Conservation (phyloP, 1,284 basidiomycete genomes). For the Nidula niveotomentosa region DNA sequence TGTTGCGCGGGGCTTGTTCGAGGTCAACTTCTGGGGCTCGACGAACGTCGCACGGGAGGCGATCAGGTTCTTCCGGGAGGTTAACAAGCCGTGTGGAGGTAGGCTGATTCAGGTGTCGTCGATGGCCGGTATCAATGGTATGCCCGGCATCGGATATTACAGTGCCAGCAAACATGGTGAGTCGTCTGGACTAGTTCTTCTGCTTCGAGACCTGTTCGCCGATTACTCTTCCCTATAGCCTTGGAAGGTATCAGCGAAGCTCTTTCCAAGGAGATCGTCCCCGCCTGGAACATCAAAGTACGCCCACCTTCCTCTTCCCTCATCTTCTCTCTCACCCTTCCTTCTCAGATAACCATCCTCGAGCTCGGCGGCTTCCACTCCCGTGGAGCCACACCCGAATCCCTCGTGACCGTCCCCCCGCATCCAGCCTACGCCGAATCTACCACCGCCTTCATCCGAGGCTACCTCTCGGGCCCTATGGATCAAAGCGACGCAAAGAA, state of each 20-base stretch:
- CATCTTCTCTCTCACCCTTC: not conserved
- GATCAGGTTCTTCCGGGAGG: not conserved
- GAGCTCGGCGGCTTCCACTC: not conserved
- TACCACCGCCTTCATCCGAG: not conserved
- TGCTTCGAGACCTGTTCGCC: conserved; percentile 13
- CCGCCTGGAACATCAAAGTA: not conserved
- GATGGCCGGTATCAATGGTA: conserved; percentile 17
- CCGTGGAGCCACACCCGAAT: not conserved
- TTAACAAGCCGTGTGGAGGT: conserved; percentile 30
- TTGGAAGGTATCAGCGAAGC: not conserved
- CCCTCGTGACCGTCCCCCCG: not conserved
- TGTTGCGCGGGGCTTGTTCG: conserved; percentile 27
- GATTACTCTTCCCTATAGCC: not conserved
- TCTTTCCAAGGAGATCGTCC: not conserved
- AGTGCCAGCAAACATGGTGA: conserved; percentile 12
- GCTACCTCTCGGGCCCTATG: not conserved
- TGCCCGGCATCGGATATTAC: conserved; percentile 25
- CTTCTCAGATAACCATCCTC: not conserved
- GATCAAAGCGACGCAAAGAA: not conserved
- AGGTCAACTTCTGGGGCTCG: conserved; percentile 36
- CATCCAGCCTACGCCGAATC: not conserved
- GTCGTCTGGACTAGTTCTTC: not conserved
- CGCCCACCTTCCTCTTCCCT: not conserved
- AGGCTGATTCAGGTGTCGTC: conserved; percentile 29
- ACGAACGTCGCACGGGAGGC: conserved; percentile 30